phyloP scores from a whole-genome alignment of 805 yeast species.

The Candida nemodendra region DNA sequence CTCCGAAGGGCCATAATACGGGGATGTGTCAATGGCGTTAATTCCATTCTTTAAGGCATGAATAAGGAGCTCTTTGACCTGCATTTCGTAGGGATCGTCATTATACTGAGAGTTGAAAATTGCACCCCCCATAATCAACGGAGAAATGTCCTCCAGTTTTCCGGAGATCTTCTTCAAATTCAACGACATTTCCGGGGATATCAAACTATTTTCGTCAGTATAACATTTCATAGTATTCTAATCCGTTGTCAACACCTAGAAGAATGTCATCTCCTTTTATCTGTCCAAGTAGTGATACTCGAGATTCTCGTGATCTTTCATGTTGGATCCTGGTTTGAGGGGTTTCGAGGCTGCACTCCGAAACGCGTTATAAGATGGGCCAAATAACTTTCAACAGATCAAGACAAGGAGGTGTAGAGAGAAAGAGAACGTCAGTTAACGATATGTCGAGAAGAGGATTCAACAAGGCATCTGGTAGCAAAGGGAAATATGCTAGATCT shows the following conservation, averaged over 20 bases:
- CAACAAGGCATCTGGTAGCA: slow-evolving; percentile 8
- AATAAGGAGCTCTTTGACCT: slow-evolving; percentile 54
- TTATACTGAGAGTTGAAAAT: slow-evolving; percentile 81
- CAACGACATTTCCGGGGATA: slow-evolving; percentile 19
- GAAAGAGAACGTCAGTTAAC: too few species aligned
- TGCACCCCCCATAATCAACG: slow-evolving; percentile 83
- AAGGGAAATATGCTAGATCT: slow-evolving; percentile 2
- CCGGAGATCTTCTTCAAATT: slow-evolving; percentile 24
- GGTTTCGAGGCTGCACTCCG: too few species aligned
- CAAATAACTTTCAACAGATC: too few species aligned
- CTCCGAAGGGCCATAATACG: slow-evolving; percentile 91
- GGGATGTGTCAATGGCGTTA: slow-evolving; percentile 84
- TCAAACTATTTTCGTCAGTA: background rate
- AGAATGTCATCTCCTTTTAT: too few species aligned
- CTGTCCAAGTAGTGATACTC: too few species aligned
- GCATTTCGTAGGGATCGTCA: slow-evolving; percentile 59
- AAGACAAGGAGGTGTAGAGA: too few species aligned
- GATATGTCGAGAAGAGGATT: slow-evolving; percentile 5
- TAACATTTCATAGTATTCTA: too few species aligned
- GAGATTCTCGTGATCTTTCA: too few species aligned
- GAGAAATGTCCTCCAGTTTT: slow-evolving; percentile 40
- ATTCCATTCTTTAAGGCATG: slow-evolving; percentile 67
- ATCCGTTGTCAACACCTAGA: too few species aligned
- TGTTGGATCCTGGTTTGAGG: too few species aligned
- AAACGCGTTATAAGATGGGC: too few species aligned